These are phyloP conservation scores for Cryomyces antarcticus DNA, from an alignment of 495 filamentous ascomycete species.

Conservation along the genomic window DNA sequence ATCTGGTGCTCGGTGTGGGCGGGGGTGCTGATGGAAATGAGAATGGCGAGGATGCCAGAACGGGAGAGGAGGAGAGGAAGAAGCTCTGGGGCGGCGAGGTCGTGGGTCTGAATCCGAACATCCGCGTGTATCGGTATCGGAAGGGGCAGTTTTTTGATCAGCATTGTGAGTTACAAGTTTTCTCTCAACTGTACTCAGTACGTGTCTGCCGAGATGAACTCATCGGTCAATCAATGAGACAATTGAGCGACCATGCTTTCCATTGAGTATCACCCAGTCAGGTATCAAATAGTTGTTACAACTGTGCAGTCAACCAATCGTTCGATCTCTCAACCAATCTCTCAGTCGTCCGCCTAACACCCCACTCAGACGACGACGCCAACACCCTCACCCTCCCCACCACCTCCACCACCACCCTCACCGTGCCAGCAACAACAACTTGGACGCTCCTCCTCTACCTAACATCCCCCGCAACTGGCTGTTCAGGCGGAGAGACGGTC, in stretches of 20 bases:
- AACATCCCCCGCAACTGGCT: conserved; percentile 43
- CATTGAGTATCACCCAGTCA: too few species aligned
- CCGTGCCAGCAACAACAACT: conserved; percentile 66
- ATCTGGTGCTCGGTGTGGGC: conserved; percentile 14
- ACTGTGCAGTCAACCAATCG: too few species aligned
- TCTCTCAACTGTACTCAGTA: background rate
- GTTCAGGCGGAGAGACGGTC: conserved; percentile 69
- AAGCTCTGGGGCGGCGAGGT: conserved; percentile 60
- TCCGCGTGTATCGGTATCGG: conserved; percentile 76
- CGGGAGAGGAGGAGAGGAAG: too few species aligned
- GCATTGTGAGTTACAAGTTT: conserved; percentile 41
- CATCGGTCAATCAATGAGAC: too few species aligned
- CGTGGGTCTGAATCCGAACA: conserved; percentile 75
- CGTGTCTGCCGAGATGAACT: too few species aligned
- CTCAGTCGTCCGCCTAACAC: too few species aligned
- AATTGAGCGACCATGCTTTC: too few species aligned
- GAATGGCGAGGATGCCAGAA: too few species aligned
- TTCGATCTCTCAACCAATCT: too few species aligned
- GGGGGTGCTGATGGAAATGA: conserved; percentile 5
- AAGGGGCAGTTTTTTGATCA: conserved; percentile 77
- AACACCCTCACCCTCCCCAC: conserved; percentile 40
- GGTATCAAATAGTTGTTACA: too few species aligned
- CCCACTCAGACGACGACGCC: conserved; percentile 50
- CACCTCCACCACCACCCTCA: too few species aligned
- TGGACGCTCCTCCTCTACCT: conserved; percentile 89